phyloP scores from a whole-genome alignment of 257 asterid species.

The Asclepias syriaca region DNA sequence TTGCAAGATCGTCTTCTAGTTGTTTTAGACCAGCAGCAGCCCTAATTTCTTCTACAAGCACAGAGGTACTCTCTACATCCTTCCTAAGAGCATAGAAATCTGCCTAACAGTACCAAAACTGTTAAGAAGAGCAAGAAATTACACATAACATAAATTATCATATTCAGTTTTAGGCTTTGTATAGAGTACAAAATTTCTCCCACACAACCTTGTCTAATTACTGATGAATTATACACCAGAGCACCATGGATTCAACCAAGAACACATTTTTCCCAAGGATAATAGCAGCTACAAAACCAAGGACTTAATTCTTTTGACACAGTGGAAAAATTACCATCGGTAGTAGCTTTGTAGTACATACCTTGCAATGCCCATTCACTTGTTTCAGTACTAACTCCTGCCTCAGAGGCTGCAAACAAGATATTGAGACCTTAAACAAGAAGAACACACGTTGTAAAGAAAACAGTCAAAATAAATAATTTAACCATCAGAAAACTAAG shows the following conservation, averaged over 20 bases:
- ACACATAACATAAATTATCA: not conserved
- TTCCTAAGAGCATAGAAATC: conserved; percentile 85
- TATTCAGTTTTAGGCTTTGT: too few species aligned
- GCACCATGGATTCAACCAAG: not conserved
- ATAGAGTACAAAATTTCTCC: too few species aligned
- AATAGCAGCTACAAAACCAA: not conserved
- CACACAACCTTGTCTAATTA: not conserved
- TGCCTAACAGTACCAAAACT: conserved; percentile 29
- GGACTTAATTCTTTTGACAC: not conserved
- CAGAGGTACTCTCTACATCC: conserved; percentile 59
- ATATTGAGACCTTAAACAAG: conserved; percentile 41
- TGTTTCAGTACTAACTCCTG: conserved; percentile 51
- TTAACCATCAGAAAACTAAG: not conserved
- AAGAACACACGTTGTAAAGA: conserved; percentile 1
- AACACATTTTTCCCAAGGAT: too few species aligned
- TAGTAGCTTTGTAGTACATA: conserved; percentile 12
- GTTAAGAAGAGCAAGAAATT: not conserved
- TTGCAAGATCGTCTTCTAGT: conserved; percentile 57
- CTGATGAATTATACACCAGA: not conserved
- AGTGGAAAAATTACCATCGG: not conserved
- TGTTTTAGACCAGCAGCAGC: conserved; percentile 66
- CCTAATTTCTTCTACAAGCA: conserved; percentile 81
- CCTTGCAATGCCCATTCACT: conserved; percentile 97
- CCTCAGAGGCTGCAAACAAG: conserved; percentile 62
- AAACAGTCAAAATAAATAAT: not conserved